A percentile compares a stretch with the other conserved stretches of the same genome.
These are phyloP conservation scores for Naumovozyma castellii DNA, from an alignment of 805 yeast species.

Conservation along the genomic window DNA sequence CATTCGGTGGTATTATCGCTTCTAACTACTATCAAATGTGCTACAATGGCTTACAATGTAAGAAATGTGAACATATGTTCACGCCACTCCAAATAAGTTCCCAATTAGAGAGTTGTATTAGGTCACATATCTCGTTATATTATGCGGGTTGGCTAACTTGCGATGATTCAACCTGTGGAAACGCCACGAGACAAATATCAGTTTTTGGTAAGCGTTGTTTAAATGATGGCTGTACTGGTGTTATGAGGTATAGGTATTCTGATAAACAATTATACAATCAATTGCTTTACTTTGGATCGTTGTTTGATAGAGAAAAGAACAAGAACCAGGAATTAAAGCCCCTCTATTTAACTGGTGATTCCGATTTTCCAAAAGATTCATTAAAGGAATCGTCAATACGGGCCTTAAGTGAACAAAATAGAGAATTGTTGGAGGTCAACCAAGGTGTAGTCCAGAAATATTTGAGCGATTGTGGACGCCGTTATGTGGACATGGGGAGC, in stretches of 20 bases:
- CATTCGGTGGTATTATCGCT: constrained; percentile 65
- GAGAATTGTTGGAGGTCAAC: constrained; percentile 46
- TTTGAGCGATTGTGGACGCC: constrained; percentile 71
- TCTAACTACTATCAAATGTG: constrained; percentile 53
- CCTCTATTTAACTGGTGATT: constrained; percentile 33
- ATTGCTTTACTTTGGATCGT: constrained; percentile 61
- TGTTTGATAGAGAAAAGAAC: constrained; percentile 77
- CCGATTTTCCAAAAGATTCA: constrained; percentile 26
- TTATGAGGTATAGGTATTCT: constrained; percentile 64
- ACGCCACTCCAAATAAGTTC: constrained; percentile 47
- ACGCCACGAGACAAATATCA: constrained; percentile 71
- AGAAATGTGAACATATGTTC: constrained; percentile 45
- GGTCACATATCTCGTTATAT: constrained; percentile 62
- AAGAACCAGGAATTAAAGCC: constrained; percentile 49
- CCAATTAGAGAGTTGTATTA: constrained; percentile 66
- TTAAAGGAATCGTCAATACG: constrained; percentile 45
- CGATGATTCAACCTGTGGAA: constrained; percentile 76
- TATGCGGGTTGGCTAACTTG: constrained; percentile 83
- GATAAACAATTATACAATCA: constrained; percentile 83
- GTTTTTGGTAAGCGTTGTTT: constrained; percentile 86
- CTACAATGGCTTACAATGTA: constrained; percentile 63
- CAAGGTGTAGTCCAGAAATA: constrained; percentile 61
- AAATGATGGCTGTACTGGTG: constrained; percentile 54
- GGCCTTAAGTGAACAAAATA: constrained; percentile 73
- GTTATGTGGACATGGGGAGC: constrained; percentile 76